Percentiles rank a stretch among this genome's conserved stretches.
These are phyloP conservation scores for Chenopodium suecicum DNA, from an alignment of 148 eudicot species.

Conservation along the genomic window DNA sequence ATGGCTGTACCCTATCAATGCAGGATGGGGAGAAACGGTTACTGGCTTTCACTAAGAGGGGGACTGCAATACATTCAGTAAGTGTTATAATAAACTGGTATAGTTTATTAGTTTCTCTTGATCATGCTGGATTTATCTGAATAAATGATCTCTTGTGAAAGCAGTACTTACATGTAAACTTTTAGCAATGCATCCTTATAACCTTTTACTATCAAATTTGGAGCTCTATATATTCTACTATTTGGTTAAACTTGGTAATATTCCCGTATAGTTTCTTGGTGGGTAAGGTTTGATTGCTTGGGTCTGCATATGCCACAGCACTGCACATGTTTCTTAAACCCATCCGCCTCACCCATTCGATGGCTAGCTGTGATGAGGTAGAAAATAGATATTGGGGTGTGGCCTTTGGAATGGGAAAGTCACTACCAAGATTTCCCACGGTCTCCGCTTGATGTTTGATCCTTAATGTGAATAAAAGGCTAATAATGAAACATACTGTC, in stretches of 20 bases:
- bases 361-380: no score
- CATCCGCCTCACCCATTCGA: no score
- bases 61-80: constrained; percentile 73
- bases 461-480: background rate
- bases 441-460: background rate
- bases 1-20: constrained; percentile 4
- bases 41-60: constrained; percentile 90
- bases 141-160: background rate
- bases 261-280: background rate
- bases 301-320: no score
- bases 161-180: background rate
- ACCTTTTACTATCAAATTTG: background rate
- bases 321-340: no score
- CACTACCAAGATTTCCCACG: background rate
- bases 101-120: background rate
- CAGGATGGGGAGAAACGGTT: constrained; percentile 86
- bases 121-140: background rate
- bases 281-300: background rate
- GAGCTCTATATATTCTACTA: background rate
- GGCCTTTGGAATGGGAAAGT: background rate
- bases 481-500: background rate
- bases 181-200: background rate
- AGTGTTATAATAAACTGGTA: constrained; percentile 25
- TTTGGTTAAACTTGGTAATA: background rate
- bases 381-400: background rate